Evolutionary conservation across 2,329 filamentous ascomycete genomes (phyloP).

Genomic region (Paracoccidioides lutzii): DNA sequence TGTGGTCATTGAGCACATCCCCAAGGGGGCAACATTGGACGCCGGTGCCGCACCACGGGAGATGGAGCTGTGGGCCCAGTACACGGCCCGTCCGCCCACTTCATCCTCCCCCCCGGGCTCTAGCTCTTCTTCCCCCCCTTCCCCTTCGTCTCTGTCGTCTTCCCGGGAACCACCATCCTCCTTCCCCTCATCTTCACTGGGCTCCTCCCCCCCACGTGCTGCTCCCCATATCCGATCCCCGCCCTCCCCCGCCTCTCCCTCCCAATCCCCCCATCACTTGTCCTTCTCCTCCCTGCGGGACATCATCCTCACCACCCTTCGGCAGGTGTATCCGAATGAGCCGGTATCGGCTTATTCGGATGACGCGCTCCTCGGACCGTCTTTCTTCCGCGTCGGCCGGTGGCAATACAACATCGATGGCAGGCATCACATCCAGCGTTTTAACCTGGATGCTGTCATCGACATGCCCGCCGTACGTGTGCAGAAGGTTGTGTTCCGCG

Average conservation of each 20-base stretch:
- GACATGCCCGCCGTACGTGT: conserved; percentile 25
- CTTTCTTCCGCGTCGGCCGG: conserved; percentile 28
- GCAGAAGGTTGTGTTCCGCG: conserved; percentile 29
- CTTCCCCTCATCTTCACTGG: conserved; percentile 16
- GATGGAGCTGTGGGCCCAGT: conserved; percentile 57
- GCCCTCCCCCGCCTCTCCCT: neutral
- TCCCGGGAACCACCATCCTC: neutral
- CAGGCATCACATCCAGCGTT: conserved; percentile 26
- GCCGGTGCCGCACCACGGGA: conserved; percentile 49
- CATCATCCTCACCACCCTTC: conserved; percentile 21
- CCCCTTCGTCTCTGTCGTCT: conserved; percentile 20
- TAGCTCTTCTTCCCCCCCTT: conserved; percentile 16
- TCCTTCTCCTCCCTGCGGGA: conserved; percentile 16
- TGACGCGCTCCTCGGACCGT: conserved; percentile 23
- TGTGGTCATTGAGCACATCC: conserved; percentile 60
- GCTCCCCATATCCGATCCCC: neutral
- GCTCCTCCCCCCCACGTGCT: conserved; percentile 4
- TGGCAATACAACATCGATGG: conserved; percentile 28
- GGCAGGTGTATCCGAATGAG: conserved; percentile 19
- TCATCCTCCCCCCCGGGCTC: neutral
- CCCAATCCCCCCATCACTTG: neutral
- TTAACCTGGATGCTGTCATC: conserved; percentile 26
- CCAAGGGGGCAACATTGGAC: conserved; percentile 47
- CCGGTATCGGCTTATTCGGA: conserved; percentile 23
- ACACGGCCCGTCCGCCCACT: conserved; percentile 22